Evolutionary conservation across 495 filamentous ascomycete genomes (phyloP), one percentile per base, ranked within the genome.

Genomic region (Penicillium parvum): DNA sequence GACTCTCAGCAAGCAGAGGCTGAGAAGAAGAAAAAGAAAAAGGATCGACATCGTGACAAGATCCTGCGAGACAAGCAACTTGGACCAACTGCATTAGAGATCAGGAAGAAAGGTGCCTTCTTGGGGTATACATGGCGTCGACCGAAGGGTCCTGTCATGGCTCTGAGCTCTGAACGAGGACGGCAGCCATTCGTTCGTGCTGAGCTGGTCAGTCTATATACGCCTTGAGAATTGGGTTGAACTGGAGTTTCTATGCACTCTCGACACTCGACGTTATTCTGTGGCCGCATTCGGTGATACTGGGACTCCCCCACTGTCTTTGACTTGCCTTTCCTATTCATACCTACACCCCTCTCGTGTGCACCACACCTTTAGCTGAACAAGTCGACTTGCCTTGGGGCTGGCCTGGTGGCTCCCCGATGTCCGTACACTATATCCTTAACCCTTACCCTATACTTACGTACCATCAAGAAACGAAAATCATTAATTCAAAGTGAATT

Each of bases 121-220:
- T 60, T 90, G 38, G 90, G 91, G n/a, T 97, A 97, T 61, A 89
- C 86, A 9, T 96, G 89, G 61, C 77, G 81, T 11, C 69, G 80
- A 37, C 81, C 81, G 4, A 73, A 70, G 45, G 55, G 57, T 5
- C 49, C 65, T 12, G 49, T 48, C 22, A 38, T 66, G 42, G 62
- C 67, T 2, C 43, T 74, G 6, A 51, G 41, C n/a, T 40, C 43
- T 7, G 61, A 66, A 9, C 49, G 64, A 30, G 65, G 66, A 28
- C 57, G 65, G 15, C 53, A 57, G 8, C 50, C 46, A 21, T 25
- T 60, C 7, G 14, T 42, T 12, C 54, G 65, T 25, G 55, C 60
- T 4, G 47, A 58, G 1, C 28, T 69, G 23, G 40, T 52, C 6
- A 57, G 57, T 12, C 25, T 67, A 1, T 69, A 66, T 56, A 51